phyloP scores from a whole-genome alignment of 805 yeast genomes.

The Cyberlindnera mycetangii region DNA sequence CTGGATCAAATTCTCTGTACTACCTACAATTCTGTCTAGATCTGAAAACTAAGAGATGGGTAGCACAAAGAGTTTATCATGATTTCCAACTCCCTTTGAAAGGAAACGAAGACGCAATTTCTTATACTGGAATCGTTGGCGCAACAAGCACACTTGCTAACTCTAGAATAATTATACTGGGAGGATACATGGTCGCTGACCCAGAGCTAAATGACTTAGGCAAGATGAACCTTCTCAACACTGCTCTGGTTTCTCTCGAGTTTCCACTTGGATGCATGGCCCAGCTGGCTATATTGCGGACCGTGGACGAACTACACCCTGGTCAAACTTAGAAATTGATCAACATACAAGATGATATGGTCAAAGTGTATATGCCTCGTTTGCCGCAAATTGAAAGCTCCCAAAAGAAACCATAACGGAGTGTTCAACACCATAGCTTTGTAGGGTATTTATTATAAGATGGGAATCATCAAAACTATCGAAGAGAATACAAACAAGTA shows the following conservation, averaged over 20 bases:
- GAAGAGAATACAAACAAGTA: too few relatives aligned
- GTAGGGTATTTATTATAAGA: too few relatives aligned
- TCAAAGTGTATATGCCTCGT: too few relatives aligned
- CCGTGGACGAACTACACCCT: too few relatives aligned
- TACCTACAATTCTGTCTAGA: slow-evolving; percentile 3
- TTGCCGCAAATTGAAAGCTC: too few relatives aligned
- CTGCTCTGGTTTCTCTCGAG: slow-evolving; percentile 7
- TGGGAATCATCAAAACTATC: too few relatives aligned
- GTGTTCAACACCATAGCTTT: too few relatives aligned
- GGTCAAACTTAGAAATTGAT: too few relatives aligned
- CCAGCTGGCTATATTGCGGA: too few relatives aligned
- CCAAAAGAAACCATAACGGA: too few relatives aligned
- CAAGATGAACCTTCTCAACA: slow-evolving; percentile 5
- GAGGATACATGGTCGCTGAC: slow-evolving; percentile 9
- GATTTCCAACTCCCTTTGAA: slow-evolving; percentile 1
- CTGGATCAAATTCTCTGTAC: background rate
- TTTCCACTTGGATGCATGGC: slow-evolving; percentile 10
- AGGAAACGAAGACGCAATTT: slow-evolving; percentile 2
- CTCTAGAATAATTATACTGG: slow-evolving; percentile 10
- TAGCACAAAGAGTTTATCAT: slow-evolving; percentile 9
- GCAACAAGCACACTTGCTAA: slow-evolving; percentile 6
- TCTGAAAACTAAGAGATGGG: slow-evolving; percentile 3
- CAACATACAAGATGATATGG: too few relatives aligned
- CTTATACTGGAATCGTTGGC: slow-evolving; percentile 6
- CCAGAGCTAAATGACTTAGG: background rate